Base-by-base conservation (phyloP, 192 early-diverging fungal species). In the Chytriomyces hyalinus region DNA sequence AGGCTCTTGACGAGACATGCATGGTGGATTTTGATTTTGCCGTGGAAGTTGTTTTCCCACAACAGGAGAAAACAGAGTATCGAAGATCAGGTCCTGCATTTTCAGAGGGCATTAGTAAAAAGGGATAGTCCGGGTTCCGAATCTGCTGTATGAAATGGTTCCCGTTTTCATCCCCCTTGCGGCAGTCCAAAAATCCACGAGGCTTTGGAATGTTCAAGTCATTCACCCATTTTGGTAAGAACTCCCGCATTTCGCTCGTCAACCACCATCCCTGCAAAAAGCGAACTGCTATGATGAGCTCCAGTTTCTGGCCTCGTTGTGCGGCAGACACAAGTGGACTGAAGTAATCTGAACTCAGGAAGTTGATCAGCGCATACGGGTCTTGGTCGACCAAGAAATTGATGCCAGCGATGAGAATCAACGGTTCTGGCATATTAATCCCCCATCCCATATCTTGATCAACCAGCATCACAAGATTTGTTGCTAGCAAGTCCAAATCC, bases 41-140 rank as follows among this genome's bases (percentile, higher is more conserved):
- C 50, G 75, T 76, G 13, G 49, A 76, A 13, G 63, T 76, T 65
- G 73, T 74, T 46, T 76, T 76, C n/a, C 44, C 57, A 46, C 68
- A 76, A 47, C 75, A 76, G 6, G 49, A 70, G 44, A 76, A 70
- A 13, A 70, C 36, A 2, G 75, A 76, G 45, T 76, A 76, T 6
- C 45, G 65, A n/a, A 76, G 28, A 70, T 76, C 75, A 13, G 75
- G 75, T 17, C 75, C 75, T 17, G 75, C 75, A 72, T 76, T 76
- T 0, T 26, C 65, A 69, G 65, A 15, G 53, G 75, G 75, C 9
- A 76, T 28, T 50, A 70, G 65, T 17, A 76, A 6, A 17, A 24
- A 5, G 11, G 75, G 75, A 76, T 17, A 76, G 6, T 26, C 7
- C 44, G 63, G 9, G 13, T 70, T 76, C 47, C 22, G 22, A 8